A percentile compares a stretch with the other conserved stretches of the same genome.
Evolutionary conservation across 306 rosid genomes (phyloP).

Genomic region (Prunus padus): DNA sequence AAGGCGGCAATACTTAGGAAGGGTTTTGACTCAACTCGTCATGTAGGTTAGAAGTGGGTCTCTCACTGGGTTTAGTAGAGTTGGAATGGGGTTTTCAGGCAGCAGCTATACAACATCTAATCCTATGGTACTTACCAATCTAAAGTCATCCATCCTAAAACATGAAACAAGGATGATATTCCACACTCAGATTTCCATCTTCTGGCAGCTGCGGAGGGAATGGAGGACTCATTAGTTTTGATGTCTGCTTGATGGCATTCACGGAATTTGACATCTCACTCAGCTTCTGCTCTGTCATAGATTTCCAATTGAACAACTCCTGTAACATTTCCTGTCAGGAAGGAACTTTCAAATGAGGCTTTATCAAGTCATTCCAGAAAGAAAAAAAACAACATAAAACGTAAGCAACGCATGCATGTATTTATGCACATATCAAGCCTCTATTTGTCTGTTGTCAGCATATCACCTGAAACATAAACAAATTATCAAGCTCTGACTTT

Average conservation of each 20-base stretch:
- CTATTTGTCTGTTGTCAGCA: neutral
- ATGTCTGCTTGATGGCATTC: slow-evolving; percentile 47
- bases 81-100: slow-evolving; percentile 7
- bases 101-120: slow-evolving; percentile 17
- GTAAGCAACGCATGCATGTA: too few species aligned
- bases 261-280: slow-evolving; percentile 56
- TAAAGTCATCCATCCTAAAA: slow-evolving; percentile 2
- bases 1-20: neutral
- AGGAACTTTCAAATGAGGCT: slow-evolving; percentile 8
- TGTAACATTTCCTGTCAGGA: slow-evolving; percentile 62
- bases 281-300: slow-evolving; percentile 68
- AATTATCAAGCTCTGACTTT: slow-evolving; percentile 53
- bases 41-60: slow-evolving; percentile 7
- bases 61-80: neutral
- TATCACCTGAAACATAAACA: slow-evolving; percentile 67
- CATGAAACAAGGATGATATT: slow-evolving; percentile 11
- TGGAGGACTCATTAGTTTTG: slow-evolving; percentile 32
- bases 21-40: neutral
- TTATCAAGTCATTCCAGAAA: neutral
- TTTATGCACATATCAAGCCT: neutral
- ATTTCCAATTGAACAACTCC: slow-evolving; percentile 81
- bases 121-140: neutral
- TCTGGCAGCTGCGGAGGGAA: neutral
- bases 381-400: neutral
- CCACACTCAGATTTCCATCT: slow-evolving; percentile 19